Percentiles rank a stretch among this genome's conserved stretches.
phyloP scores from a whole-genome alignment of 345 rosid species.

The Eucalyptus victrix region DNA sequence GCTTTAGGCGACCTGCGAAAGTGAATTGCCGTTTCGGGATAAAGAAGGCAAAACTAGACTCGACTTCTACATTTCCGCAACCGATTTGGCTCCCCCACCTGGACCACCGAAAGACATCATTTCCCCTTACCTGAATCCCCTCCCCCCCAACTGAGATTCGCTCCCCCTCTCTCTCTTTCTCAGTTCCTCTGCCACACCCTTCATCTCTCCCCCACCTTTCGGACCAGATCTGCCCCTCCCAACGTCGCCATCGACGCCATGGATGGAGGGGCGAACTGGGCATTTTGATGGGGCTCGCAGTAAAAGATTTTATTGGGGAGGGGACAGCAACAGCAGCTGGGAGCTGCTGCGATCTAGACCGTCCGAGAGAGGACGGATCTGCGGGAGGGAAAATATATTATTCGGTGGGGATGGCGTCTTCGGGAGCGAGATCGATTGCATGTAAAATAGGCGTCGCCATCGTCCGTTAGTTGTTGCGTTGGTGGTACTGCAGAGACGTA shows the following conservation, averaged over 20 bases:
- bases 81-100: not conserved
- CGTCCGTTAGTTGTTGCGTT: constrained; percentile 47
- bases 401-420: not conserved
- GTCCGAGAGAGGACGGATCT: not conserved
- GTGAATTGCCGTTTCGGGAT: constrained; percentile 22
- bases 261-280: not conserved
- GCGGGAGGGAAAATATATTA: not conserved
- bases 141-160: not conserved
- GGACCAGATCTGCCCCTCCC: constrained; percentile 7
- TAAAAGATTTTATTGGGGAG: not conserved
- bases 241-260: not conserved
- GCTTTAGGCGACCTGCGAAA: constrained; percentile 56
- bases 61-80: not conserved
- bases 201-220: not conserved
- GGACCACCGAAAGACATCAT: constrained; percentile 3
- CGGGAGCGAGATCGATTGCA: not conserved
- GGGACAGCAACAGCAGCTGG: not conserved
- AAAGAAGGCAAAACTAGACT: constrained; percentile 13
- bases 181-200: not conserved
- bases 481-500: not conserved
- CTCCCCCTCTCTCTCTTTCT: too few relatives aligned
- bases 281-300: not conserved
- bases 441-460: constrained; percentile 14
- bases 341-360: not conserved
- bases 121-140: not conserved